These are phyloP conservation scores for Skeletonema costatum DNA, from an alignment of 108 stramenopile species.

Conservation along the genomic window DNA sequence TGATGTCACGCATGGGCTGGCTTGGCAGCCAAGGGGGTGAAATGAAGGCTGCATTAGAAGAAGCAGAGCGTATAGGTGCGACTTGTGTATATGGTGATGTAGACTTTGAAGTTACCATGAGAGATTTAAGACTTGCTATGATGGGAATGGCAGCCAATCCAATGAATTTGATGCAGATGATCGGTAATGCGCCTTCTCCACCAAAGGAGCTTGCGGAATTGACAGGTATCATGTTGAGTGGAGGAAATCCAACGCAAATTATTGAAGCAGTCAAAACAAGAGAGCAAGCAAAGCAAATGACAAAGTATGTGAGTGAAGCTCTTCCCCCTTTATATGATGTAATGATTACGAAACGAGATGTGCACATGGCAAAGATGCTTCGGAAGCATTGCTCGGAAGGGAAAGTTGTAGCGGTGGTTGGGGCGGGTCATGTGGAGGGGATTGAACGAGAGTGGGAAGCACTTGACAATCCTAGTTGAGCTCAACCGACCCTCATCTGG, in stretches of 20 bases:
- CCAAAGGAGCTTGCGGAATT: slow-evolving; percentile 9
- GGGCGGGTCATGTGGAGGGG: slow-evolving; percentile 36
- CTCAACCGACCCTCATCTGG: no score
- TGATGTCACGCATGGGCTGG: slow-evolving; percentile 15
- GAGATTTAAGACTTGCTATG: slow-evolving; percentile 13
- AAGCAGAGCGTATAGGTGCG: slow-evolving; percentile 21
- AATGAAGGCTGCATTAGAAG: slow-evolving; percentile 28
- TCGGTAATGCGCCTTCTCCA: slow-evolving; percentile 6
- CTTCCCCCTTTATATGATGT: slow-evolving; percentile 12
- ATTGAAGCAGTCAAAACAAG: slow-evolving; percentile 31
- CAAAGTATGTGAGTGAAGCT: slow-evolving; percentile 3
- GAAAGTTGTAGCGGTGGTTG: slow-evolving; percentile 39
- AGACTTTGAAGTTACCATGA: slow-evolving; percentile 9
- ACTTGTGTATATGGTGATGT: slow-evolving; percentile 18
- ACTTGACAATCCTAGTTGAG: not conserved
- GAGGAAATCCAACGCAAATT: not conserved
- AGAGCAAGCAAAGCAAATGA: slow-evolving; percentile 9
- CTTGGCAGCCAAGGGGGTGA: slow-evolving; percentile 15
- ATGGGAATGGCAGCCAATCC: slow-evolving; percentile 9
- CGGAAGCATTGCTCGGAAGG: slow-evolving; percentile 14
- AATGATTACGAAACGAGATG: slow-evolving; percentile 24
- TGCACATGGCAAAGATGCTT: slow-evolving; percentile 19
- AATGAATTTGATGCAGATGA: slow-evolving; percentile 8
- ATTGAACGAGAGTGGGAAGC: slow-evolving; percentile 27
- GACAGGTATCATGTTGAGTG: not conserved